Conservation (phyloP, 108 stramenopile species). For the Conticribra guillardii region DNA sequence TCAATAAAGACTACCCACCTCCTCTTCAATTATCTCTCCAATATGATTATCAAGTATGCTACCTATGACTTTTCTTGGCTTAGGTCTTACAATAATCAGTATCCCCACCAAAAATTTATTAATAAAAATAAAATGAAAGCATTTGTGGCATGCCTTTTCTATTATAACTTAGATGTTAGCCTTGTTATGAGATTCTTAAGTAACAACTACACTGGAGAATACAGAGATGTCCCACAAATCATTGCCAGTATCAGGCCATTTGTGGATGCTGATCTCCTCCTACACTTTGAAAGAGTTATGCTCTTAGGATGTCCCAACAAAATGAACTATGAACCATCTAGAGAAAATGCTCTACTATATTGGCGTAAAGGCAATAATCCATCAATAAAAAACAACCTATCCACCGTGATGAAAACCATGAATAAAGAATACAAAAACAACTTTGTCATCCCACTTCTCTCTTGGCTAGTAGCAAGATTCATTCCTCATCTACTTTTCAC, state of each 20-base stretch:
- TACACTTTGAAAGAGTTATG: background rate
- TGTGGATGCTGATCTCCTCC: background rate
- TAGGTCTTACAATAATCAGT: background rate
- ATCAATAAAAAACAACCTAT: background rate
- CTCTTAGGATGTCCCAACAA: background rate
- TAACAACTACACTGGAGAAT: slow-evolving; percentile 7
- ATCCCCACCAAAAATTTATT: background rate
- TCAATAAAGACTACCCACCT: background rate
- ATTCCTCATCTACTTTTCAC: slow-evolving; percentile 10
- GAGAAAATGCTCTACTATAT: background rate
- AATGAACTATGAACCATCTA: background rate
- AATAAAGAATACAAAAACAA: slow-evolving; percentile 14
- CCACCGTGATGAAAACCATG: background rate
- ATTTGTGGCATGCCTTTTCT: background rate
- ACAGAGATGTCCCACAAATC: slow-evolving; percentile 4
- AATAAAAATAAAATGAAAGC: background rate
- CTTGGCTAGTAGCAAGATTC: slow-evolving; percentile 6
- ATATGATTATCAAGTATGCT: background rate
- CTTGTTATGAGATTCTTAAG: slow-evolving; percentile 3
- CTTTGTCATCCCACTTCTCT: slow-evolving; percentile 9
- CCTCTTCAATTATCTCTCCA: background rate
- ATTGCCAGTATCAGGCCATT: background rate
- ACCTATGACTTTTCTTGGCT: background rate
- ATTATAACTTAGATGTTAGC: slow-evolving; percentile 1
- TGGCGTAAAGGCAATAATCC: slow-evolving; percentile 8